Evolutionary conservation across 371 early-diverging fungal species (phyloP), one percentile per base, ranked within the genome.

Genomic region (Phascolomyces articulosus): DNA sequence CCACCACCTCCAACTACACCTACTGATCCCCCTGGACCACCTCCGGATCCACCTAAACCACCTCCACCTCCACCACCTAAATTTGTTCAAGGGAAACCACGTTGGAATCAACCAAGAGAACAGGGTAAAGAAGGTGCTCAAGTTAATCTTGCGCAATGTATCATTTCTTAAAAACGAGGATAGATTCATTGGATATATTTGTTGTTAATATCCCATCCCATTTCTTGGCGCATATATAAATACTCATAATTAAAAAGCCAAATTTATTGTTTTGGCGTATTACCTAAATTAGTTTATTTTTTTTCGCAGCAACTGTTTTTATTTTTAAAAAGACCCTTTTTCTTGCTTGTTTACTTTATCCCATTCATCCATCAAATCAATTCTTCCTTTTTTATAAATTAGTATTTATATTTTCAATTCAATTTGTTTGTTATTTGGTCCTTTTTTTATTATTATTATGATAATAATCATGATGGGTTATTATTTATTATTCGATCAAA

Each of bases 1-100:
- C 69, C 73, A 31, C 67, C 76, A 4, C 49, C 51, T 0, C 55
- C 62, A 8, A 34, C 55, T 2, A 40, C 63, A 26, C 55, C 54
- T 4, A 26, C 56, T 9, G 47, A 29, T 24, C 56, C 63, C 0
- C 44, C 2, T 4, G 1, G 15, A 44, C 55, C 55, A 7, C 63
- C 63, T 23, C 44, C 63, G 16, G 55, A 40, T 4, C 56, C 57
- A 26, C 56, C 63, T 29, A 20, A 34, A 51, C 51, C 51, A 13
- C 34, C 29, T 29, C 56, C 60, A 47, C 60, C 61, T 15, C 34
- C 29, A 56, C 56, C 60, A 47, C 60, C 61, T 15, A 23, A 15
- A 15, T 10, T 54, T 8, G 49, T 62, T 40, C 62, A 62, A 62
- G 62, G 40, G 0, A 38, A 29, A 53, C 38, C 54, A n/a, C 40